phyloP scores from a whole-genome alignment of 1,284 basidiomycete species.

The Ceratobasidium papillatum region DNA sequence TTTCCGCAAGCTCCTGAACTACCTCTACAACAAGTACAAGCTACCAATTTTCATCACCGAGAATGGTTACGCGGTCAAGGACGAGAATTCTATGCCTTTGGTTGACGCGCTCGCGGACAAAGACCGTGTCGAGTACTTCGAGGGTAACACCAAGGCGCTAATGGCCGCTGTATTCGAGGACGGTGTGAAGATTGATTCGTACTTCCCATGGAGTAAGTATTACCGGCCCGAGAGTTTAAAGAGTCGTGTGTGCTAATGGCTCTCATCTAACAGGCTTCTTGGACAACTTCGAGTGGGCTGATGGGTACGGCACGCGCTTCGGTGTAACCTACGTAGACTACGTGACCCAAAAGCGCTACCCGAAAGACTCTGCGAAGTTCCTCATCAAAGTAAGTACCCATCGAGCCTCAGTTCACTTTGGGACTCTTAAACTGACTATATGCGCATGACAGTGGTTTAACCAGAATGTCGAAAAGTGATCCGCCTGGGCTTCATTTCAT shows the following conservation, averaged over 20 bases:
- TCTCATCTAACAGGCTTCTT: conserved; percentile 58
- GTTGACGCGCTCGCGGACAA: conserved; percentile 69
- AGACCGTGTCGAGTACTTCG: conserved; percentile 74
- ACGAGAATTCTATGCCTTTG: conserved; percentile 64
- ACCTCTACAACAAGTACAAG: conserved; percentile 74
- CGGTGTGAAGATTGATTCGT: conserved; percentile 70
- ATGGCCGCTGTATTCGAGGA: conserved; percentile 69
- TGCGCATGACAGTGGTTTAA: conserved; percentile 32
- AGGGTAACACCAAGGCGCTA: conserved; percentile 67
- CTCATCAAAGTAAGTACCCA: conserved; percentile 54
- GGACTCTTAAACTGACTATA: conserved; percentile 1
- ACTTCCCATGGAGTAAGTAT: conserved; percentile 73
- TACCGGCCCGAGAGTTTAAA: conserved; percentile 45
- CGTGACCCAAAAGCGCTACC: conserved; percentile 71
- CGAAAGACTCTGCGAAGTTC: conserved; percentile 72
- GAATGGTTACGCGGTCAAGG: conserved; percentile 77
- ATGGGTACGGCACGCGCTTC: conserved; percentile 70
- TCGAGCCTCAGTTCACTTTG: background rate
- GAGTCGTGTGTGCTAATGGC: conserved; percentile 6
- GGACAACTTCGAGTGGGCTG: conserved; percentile 82
- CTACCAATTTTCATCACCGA: conserved; percentile 76
- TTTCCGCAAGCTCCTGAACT: conserved; percentile 72
- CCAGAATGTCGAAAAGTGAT: conserved; percentile 32
- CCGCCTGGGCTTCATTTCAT: background rate
- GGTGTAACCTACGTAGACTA: conserved; percentile 75